These are phyloP conservation scores for Microsporum canis DNA, from an alignment of 2,329 filamentous ascomycete genomes.

Conservation along the genomic window DNA sequence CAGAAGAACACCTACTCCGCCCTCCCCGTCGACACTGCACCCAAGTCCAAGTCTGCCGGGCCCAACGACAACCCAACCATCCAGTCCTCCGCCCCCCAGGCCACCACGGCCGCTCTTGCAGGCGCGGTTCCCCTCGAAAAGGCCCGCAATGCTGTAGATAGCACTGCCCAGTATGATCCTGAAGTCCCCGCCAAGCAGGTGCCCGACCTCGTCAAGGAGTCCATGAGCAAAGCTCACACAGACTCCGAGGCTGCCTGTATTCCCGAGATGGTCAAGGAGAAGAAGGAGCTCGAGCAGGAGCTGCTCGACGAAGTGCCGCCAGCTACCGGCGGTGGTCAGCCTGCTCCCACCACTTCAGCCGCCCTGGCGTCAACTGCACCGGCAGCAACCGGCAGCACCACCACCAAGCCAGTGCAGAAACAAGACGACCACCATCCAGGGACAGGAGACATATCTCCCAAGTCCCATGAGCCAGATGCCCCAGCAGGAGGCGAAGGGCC, in stretches of 20 bases:
- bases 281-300: slow-evolving; percentile 63
- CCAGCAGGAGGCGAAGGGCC: slow-evolving; percentile 15
- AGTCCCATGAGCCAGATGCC: slow-evolving; percentile 18
- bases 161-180: slow-evolving; percentile 15
- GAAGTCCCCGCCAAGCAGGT: slow-evolving; percentile 32
- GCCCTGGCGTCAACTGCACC: slow-evolving; percentile 19
- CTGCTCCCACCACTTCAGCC: slow-evolving; percentile 29
- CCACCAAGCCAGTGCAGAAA: slow-evolving; percentile 6
- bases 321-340: slow-evolving; percentile 28
- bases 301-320: slow-evolving; percentile 44
- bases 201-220: slow-evolving; percentile 35
- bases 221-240: slow-evolving; percentile 41
- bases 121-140: slow-evolving; percentile 34
- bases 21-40: neutral
- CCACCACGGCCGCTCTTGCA: slow-evolving; percentile 38
- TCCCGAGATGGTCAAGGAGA: slow-evolving; percentile 58
- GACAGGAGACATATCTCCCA: slow-evolving; percentile 14
- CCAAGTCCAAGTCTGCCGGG: neutral
- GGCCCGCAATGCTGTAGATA: slow-evolving; percentile 10
- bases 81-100: slow-evolving; percentile 42
- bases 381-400: slow-evolving; percentile 7
- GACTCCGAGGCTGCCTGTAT: slow-evolving; percentile 61
- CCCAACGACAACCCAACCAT: slow-evolving; percentile 35
- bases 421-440: slow-evolving; percentile 6
- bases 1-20: neutral